Evolutionary conservation across 2,329 filamentous ascomycete species (phyloP).

Genomic region (Coniochaeta prunicola): DNA sequence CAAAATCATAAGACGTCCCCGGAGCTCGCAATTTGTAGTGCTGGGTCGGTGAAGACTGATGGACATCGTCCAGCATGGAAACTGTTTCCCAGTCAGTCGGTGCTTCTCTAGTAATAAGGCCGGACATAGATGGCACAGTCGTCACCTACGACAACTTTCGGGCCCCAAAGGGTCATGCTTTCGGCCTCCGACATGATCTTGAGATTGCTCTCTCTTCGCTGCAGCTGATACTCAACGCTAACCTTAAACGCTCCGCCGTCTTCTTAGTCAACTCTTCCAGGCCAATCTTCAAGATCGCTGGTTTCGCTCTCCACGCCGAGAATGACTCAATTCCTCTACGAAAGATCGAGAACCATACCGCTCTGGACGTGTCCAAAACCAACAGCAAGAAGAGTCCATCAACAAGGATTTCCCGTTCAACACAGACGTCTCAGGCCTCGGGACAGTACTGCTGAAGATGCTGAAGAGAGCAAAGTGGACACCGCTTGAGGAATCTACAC

Average conservation of each 20-base stretch:
- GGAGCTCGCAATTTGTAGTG: background rate
- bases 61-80: background rate
- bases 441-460: background rate
- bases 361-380: background rate
- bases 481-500: too few species aligned
- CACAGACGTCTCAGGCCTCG: background rate
- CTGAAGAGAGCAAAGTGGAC: background rate
- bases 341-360: background rate
- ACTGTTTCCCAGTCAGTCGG: background rate
- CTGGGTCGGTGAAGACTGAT: background rate
- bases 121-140: background rate
- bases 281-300: background rate
- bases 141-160: background rate
- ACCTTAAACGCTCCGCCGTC: background rate
- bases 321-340: background rate
- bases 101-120: too few species aligned
- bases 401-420: background rate
- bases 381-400: background rate
- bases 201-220: background rate
- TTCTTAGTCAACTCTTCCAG: background rate
- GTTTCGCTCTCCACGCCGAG: background rate
- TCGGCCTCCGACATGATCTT: background rate
- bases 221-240: background rate
- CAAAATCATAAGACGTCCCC: background rate
- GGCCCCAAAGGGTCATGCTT: background rate